Evolutionary conservation across 768 basidiomycete species (phyloP).

Genomic region (Lenzites betulinus): DNA sequence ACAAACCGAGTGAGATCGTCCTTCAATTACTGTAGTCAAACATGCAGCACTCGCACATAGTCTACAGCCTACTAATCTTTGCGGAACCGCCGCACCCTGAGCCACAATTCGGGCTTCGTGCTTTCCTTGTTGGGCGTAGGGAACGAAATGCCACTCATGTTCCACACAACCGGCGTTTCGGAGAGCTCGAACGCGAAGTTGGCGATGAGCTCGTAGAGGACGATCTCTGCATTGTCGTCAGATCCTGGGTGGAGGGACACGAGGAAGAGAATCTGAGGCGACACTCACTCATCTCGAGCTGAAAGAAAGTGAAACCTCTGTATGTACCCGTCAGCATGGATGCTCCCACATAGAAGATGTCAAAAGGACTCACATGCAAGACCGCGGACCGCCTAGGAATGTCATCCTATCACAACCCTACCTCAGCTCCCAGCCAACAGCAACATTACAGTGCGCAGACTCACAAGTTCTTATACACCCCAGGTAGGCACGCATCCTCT

Average conservation of each 20-base stretch:
- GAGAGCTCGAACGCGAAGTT: constrained; percentile 31
- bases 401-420: constrained; percentile 4
- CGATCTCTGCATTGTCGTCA: constrained; percentile 25
- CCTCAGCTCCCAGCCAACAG: background rate
- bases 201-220: constrained; percentile 31
- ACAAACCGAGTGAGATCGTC: background rate
- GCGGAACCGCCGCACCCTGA: constrained; percentile 18
- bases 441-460: background rate
- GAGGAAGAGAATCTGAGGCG: constrained; percentile 19
- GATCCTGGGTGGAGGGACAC: constrained; percentile 25
- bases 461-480: constrained; percentile 25
- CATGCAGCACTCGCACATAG: too few species aligned
- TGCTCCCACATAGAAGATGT: too few species aligned
- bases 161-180: constrained; percentile 31
- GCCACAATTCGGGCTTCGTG: constrained; percentile 25
- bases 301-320: constrained; percentile 30
- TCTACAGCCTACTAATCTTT: background rate
- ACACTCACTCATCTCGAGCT: constrained; percentile 28
- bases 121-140: constrained; percentile 23
- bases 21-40: background rate
- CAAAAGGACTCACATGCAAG: constrained; percentile 8
- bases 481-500: constrained; percentile 14
- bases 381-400: constrained; percentile 6
- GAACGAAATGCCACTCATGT: constrained; percentile 28
- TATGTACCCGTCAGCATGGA: background rate